Evolutionary conservation across 75 land plant species (phyloP).

Genomic region (Cupressus sempervirens): DNA sequence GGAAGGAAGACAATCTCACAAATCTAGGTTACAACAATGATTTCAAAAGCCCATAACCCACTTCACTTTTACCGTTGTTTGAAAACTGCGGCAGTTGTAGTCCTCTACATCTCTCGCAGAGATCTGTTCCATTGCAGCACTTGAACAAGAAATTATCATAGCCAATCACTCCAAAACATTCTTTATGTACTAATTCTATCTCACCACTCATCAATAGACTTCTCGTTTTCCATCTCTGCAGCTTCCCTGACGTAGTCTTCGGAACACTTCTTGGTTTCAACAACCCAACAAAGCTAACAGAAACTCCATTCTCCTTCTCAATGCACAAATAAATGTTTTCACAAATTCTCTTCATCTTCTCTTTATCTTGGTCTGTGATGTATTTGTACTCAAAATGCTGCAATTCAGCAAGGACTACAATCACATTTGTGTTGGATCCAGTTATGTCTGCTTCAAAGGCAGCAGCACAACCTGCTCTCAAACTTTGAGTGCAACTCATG

Average conservation of each 20-base stretch:
- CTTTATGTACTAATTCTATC: conserved; percentile 2
- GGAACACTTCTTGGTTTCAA: conserved; percentile 35
- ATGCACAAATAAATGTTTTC: no score
- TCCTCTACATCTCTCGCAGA: no score
- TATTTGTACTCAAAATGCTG: conserved; percentile 9
- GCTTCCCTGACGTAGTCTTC: conserved; percentile 58
- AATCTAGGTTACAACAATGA: no score
- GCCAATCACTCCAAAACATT: not conserved
- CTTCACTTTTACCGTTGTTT: no score
- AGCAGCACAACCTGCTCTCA: no score
- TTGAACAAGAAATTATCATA: not conserved
- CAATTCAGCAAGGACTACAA: conserved; percentile 12
- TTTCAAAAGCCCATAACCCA: no score
- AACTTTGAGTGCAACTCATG: no score
- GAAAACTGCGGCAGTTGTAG: no score
- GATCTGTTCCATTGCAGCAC: no score
- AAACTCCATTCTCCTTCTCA: not conserved
- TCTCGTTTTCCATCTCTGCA: conserved; percentile 41
- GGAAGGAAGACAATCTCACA: no score
- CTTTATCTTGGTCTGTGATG: not conserved
- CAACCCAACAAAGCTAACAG: conserved; percentile 22
- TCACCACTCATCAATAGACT: conserved; percentile 17
- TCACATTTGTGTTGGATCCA: not conserved
- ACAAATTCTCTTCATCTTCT: no score
- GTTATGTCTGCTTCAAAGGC: conserved; percentile 14